Evolutionary conservation across 1,284 basidiomycete genomes (phyloP).

Genomic region (Serendipita sp.): DNA sequence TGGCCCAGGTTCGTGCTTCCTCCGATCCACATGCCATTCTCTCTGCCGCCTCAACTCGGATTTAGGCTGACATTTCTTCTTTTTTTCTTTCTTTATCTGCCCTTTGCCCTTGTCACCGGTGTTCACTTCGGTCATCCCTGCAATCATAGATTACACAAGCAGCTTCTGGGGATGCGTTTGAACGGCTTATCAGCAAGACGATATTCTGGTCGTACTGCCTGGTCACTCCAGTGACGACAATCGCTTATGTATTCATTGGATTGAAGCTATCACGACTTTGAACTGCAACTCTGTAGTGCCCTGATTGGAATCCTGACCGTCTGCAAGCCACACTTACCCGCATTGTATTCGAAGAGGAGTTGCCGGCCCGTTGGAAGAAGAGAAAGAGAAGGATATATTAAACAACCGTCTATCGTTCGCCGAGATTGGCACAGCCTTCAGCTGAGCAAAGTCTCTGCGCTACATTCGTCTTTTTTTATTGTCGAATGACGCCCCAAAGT

Average conservation of each 20-base stretch:
- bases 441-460: neutral
- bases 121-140: conserved; percentile 16
- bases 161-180: conserved; percentile 77
- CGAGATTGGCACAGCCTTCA: neutral
- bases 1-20: conserved; percentile 45
- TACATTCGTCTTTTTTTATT: neutral
- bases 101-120: neutral
- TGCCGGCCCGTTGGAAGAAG: neutral
- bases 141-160: conserved; percentile 66
- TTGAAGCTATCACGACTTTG: conserved; percentile 28
- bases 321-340: neutral
- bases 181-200: conserved; percentile 71
- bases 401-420: too few species aligned
- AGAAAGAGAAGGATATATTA: too few species aligned
- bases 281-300: neutral
- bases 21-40: neutral
- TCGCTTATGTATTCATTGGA: conserved; percentile 61
- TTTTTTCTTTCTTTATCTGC: neutral
- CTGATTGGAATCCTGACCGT: neutral
- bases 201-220: conserved; percentile 75
- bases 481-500: neutral
- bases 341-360: neutral
- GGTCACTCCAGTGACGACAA: conserved; percentile 67
- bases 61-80: conserved; percentile 9
- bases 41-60: neutral